These are phyloP conservation scores for Vitis hybrid DNA, from an alignment of 177 flowering plant genomes.

Conservation along the genomic window DNA sequence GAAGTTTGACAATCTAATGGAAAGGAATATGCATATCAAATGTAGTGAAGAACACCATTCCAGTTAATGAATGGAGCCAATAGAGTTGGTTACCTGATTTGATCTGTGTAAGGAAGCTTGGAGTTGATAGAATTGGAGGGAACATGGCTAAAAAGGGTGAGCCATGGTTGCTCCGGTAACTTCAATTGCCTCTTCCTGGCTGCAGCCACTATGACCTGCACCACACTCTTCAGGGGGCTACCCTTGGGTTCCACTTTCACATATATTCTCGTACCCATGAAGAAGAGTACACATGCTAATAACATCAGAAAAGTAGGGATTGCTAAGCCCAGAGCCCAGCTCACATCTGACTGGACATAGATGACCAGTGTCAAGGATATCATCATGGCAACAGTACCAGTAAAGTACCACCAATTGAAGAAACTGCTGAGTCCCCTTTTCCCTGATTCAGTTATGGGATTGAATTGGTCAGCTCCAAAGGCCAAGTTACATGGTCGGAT, in stretches of 20 bases:
- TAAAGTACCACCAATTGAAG: constrained; percentile 67
- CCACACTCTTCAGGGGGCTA: constrained; percentile 49
- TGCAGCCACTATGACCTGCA: constrained; percentile 54
- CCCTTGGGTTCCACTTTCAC: constrained; percentile 60
- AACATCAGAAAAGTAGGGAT: constrained; percentile 65
- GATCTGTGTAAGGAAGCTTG: constrained; percentile 46
- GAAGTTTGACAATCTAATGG: too few species aligned
- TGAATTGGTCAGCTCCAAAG: constrained; percentile 35
- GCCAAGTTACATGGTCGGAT: constrained; percentile 58
- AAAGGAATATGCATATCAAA: not conserved
- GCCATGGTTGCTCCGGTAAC: constrained; percentile 29
- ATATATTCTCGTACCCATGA: constrained; percentile 54
- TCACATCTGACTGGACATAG: constrained; percentile 51
- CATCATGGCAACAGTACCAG: constrained; percentile 56
- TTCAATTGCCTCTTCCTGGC: constrained; percentile 47
- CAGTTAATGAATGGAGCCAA: too few species aligned
- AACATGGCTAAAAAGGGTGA: constrained; percentile 36
- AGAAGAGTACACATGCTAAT: constrained; percentile 44
- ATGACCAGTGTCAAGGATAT: constrained; percentile 62
- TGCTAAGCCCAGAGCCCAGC: constrained; percentile 60
- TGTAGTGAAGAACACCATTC: not conserved
- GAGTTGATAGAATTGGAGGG: constrained; percentile 44
- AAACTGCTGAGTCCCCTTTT: constrained; percentile 52
- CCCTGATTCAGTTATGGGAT: constrained; percentile 36
- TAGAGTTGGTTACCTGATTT: constrained; percentile 47